These are phyloP conservation scores for Pisolithus orientalis DNA, from an alignment of 768 basidiomycete species.

Conservation along the genomic window DNA sequence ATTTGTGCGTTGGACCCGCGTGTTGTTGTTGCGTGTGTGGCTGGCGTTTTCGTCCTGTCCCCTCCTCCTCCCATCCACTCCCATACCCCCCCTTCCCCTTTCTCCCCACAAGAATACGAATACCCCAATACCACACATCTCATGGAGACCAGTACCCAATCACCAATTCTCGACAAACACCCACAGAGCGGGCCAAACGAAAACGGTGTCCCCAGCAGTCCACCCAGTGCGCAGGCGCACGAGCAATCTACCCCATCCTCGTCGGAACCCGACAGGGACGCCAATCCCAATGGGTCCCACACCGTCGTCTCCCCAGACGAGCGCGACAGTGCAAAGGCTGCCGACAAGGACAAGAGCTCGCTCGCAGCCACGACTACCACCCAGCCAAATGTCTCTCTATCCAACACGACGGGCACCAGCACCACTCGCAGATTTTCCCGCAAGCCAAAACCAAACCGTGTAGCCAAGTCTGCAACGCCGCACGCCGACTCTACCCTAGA, in stretches of 20 bases:
- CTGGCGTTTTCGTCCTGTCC: slow-evolving; percentile 7
- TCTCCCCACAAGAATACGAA: neutral
- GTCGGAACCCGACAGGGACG: slow-evolving; percentile 33
- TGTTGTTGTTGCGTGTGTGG: slow-evolving; percentile 18
- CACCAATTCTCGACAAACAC: too few relatives aligned
- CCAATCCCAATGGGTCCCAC: slow-evolving; percentile 27
- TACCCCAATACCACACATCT: too few relatives aligned
- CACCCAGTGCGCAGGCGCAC: slow-evolving; percentile 22
- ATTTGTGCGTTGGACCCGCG: slow-evolving; percentile 5
- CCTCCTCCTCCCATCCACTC: slow-evolving; percentile 7
- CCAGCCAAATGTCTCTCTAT: slow-evolving; percentile 30
- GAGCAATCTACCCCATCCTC: slow-evolving; percentile 25
- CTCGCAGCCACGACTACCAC: slow-evolving; percentile 38
- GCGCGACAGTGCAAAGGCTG: slow-evolving; percentile 25
- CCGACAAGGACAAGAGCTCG: slow-evolving; percentile 42
- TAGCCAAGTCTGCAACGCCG: slow-evolving; percentile 8
- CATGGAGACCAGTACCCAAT: too few relatives aligned
- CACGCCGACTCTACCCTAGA: slow-evolving; percentile 13
- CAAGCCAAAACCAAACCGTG: slow-evolving; percentile 17
- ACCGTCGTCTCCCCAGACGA: slow-evolving; percentile 29
- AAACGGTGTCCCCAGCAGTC: slow-evolving; percentile 16
- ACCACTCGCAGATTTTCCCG: slow-evolving; percentile 26
- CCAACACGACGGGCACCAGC: slow-evolving; percentile 15
- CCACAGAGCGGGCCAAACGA: slow-evolving; percentile 13
- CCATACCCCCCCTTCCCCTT: slow-evolving; percentile 6